Conservation (phyloP, 768 basidiomycete genomes). For the Sporobolomyces roseus region DNA sequence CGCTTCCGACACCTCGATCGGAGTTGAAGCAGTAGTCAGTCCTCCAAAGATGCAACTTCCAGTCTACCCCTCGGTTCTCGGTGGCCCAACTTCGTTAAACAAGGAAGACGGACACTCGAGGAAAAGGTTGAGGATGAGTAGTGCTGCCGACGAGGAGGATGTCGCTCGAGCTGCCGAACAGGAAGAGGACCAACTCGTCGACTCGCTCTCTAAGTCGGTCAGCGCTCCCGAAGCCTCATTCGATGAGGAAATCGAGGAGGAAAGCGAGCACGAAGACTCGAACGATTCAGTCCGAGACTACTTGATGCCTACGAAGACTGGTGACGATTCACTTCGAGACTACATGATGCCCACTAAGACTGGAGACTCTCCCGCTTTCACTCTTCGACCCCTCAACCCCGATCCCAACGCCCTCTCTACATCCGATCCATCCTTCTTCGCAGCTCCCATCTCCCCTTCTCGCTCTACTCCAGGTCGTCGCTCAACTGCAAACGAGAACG, state of each 20-base stretch:
- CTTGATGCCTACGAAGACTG: slow-evolving; percentile 31
- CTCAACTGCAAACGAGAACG: slow-evolving; percentile 8
- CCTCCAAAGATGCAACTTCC: neutral
- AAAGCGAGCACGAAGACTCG: neutral
- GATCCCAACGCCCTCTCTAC: too few relatives aligned
- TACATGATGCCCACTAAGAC: slow-evolving; percentile 31
- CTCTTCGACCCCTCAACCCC: neutral
- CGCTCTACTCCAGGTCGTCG: neutral
- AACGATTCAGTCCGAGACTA: slow-evolving; percentile 20
- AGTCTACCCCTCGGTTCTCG: neutral
- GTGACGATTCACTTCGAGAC: slow-evolving; percentile 22
- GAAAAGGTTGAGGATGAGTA: slow-evolving; percentile 20
- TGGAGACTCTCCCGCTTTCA: slow-evolving; percentile 16
- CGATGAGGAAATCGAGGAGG: neutral
- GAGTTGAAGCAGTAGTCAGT: slow-evolving; percentile 3
- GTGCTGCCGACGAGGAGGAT: neutral
- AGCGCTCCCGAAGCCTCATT: too few relatives aligned
- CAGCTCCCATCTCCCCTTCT: slow-evolving; percentile 1
- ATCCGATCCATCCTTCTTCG: slow-evolving; percentile 32
- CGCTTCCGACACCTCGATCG: slow-evolving; percentile 19
- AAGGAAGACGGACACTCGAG: slow-evolving; percentile 18
- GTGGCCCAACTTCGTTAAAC: neutral
- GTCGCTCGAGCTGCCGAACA: neutral
- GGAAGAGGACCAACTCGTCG: too few relatives aligned
- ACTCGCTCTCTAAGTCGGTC: too few relatives aligned